These are phyloP conservation scores for Discostella pseudostelligera DNA, from an alignment of 108 stramenopile genomes.

Conservation along the genomic window DNA sequence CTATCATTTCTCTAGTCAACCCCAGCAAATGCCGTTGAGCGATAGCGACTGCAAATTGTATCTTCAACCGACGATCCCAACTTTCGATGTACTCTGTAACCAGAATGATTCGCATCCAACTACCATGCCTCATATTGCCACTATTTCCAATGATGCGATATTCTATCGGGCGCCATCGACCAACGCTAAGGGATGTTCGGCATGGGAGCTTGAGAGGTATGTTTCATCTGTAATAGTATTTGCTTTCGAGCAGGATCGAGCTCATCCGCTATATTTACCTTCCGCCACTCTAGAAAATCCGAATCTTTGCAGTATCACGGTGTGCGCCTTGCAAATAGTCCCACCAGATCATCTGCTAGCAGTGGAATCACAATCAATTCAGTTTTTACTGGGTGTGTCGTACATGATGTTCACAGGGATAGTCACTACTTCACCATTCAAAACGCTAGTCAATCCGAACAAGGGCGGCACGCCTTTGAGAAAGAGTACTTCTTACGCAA, in stretches of 20 bases:
- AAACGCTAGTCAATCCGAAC: not conserved
- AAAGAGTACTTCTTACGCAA: not conserved
- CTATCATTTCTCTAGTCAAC: not conserved
- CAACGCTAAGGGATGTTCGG: not conserved
- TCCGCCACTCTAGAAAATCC: not conserved
- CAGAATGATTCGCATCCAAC: not conserved
- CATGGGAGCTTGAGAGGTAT: conserved; percentile 10
- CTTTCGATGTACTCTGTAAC: conserved; percentile 24
- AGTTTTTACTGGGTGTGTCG: conserved; percentile 6
- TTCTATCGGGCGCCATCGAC: conserved; percentile 7
- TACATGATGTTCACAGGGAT: conserved; percentile 13
- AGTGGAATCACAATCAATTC: not conserved
- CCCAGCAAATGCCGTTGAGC: not conserved
- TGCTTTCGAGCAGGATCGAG: not conserved
- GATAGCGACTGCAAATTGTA: conserved; percentile 34
- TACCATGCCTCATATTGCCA: conserved; percentile 17
- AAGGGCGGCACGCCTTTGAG: not conserved
- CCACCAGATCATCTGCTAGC: not conserved
- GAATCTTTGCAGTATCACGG: conserved; percentile 8
- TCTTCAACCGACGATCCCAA: conserved; percentile 26
- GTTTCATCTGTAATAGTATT: not conserved
- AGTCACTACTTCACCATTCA: conserved; percentile 12
- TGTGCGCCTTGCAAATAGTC: conserved; percentile 18
- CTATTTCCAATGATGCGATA: conserved; percentile 12
- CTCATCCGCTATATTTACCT: not conserved